Conservation (phyloP, 140 eudicot genomes). For the Cichorium intybus region DNA sequence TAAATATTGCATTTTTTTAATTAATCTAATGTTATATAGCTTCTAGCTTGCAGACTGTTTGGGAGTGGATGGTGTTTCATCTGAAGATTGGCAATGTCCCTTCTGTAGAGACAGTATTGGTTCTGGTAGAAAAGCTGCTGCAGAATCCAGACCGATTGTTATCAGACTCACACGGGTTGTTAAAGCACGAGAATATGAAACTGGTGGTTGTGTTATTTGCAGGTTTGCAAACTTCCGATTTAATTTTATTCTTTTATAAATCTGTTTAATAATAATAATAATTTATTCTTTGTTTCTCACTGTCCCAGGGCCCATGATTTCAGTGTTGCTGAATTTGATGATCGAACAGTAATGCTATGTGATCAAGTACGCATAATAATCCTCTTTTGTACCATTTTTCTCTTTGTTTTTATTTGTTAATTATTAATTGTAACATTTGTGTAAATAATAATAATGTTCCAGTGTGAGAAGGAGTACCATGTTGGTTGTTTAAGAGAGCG, state of each 20-base stretch:
- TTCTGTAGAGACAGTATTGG: conserved; percentile 60
- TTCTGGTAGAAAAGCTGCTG: conserved; percentile 49
- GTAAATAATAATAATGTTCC: conserved; percentile 18
- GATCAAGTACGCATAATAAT: conserved; percentile 71
- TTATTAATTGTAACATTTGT: conserved; percentile 19
- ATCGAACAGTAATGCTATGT: conserved; percentile 83
- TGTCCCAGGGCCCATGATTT: conserved; percentile 71
- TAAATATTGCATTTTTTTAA: background rate
- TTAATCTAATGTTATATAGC: background rate
- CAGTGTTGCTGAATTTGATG: conserved; percentile 84
- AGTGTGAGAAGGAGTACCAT: conserved; percentile 99
- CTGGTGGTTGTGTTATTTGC: conserved; percentile 95
- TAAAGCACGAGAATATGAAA: conserved; percentile 63
- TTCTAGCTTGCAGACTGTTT: conserved; percentile 67
- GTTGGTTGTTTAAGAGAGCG: conserved; percentile 84
- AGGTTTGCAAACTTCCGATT: conserved; percentile 46
- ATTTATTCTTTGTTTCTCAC: conserved; percentile 7
- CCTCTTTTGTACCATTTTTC: background rate
- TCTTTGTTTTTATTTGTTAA: background rate
- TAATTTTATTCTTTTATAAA: too few species aligned
- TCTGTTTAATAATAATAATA: too few species aligned
- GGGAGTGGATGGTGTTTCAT: conserved; percentile 56
- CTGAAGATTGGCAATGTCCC: conserved; percentile 67
- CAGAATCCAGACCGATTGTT: conserved; percentile 58
- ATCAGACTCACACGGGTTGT: conserved; percentile 75